phyloP scores from a whole-genome alignment of 202 grass and related monocot species.

The Cymbopogon flexuosus region DNA sequence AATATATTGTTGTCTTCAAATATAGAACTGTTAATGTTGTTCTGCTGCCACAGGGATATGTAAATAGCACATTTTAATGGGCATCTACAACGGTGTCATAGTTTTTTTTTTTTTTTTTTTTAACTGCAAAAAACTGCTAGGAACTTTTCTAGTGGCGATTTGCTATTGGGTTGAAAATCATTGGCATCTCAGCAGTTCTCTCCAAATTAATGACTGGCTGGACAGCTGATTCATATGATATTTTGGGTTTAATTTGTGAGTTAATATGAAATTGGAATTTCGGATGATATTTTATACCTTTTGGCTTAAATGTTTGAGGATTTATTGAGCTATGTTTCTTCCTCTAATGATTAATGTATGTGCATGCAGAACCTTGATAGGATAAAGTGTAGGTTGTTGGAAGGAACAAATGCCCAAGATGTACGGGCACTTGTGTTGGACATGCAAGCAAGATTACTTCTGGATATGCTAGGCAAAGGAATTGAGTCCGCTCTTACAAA shows the following conservation, averaged over 20 bases:
- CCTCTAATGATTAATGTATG: conserved; percentile 4
- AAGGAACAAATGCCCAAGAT: conserved; percentile 99
- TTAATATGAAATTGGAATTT: background rate
- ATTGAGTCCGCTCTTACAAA: conserved; percentile 92
- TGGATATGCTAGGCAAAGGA: conserved; percentile 98
- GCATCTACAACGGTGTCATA: background rate
- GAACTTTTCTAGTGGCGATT: background rate
- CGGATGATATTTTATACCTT: background rate
- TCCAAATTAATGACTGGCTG: background rate
- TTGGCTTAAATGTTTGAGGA: conserved; percentile 6
- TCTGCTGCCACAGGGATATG: background rate
- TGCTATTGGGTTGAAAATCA: background rate
- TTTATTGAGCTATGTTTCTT: background rate
- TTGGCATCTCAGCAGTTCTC: background rate
- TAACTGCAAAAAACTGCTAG: background rate
- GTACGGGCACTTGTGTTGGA: conserved; percentile 98
- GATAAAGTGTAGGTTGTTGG: conserved; percentile 94
- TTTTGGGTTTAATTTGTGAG: conserved; percentile 8
- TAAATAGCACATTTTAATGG: background rate
- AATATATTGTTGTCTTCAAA: background rate
- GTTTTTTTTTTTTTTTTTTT: background rate
- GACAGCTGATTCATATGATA: background rate
- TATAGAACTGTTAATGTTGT: background rate
- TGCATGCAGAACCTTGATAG: conserved; percentile 89
- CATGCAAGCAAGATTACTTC: conserved; percentile 98